phyloP scores from a whole-genome alignment of 2,329 filamentous ascomycete genomes.

The Ophiostoma tasmaniense region DNA sequence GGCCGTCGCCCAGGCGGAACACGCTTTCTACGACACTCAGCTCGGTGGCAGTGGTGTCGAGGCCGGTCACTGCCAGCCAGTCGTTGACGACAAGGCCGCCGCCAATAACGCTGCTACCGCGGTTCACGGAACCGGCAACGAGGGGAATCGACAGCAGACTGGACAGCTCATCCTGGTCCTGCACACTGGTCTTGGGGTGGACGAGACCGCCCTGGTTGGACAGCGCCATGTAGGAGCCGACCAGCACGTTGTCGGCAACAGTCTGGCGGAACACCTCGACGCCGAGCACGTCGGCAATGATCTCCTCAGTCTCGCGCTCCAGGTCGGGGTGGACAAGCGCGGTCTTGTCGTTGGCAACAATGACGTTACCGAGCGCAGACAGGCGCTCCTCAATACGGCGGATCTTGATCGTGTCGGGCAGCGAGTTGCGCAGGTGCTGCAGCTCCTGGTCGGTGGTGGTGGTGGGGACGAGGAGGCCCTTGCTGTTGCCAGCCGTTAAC shows the following conservation, averaged over 20 bases:
- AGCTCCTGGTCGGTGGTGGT: slow-evolving; percentile 96
- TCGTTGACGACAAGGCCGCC: slow-evolving; percentile 96
- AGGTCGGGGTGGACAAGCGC: slow-evolving; percentile 93
- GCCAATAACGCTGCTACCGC: slow-evolving; percentile 88
- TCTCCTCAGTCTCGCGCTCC: slow-evolving; percentile 96
- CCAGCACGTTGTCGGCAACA: slow-evolving; percentile 92
- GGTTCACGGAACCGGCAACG: slow-evolving; percentile 88
- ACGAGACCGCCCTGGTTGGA: slow-evolving; percentile 95
- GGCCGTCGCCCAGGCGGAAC: slow-evolving; percentile 85
- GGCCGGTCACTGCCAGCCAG: slow-evolving; percentile 89
- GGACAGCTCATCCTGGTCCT: slow-evolving; percentile 95
- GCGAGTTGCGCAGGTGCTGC: slow-evolving; percentile 89
- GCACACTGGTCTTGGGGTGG: slow-evolving; percentile 91
- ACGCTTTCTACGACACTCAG: slow-evolving; percentile 93
- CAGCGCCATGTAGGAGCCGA: slow-evolving; percentile 91
- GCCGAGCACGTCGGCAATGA: slow-evolving; percentile 86
- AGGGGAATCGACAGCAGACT: slow-evolving; percentile 90
- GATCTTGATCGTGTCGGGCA: slow-evolving; percentile 87
- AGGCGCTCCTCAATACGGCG: slow-evolving; percentile 96
- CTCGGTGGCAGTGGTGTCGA: slow-evolving; percentile 96
- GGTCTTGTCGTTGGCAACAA: slow-evolving; percentile 93
- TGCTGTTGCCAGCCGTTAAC: slow-evolving; percentile 92
- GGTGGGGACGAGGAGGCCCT: slow-evolving; percentile 91
- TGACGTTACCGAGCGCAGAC: slow-evolving; percentile 92
- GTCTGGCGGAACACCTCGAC: slow-evolving; percentile 91